phyloP scores from a whole-genome alignment of 176 grass and related monocot species.

The Metroxylon sagu region DNA sequence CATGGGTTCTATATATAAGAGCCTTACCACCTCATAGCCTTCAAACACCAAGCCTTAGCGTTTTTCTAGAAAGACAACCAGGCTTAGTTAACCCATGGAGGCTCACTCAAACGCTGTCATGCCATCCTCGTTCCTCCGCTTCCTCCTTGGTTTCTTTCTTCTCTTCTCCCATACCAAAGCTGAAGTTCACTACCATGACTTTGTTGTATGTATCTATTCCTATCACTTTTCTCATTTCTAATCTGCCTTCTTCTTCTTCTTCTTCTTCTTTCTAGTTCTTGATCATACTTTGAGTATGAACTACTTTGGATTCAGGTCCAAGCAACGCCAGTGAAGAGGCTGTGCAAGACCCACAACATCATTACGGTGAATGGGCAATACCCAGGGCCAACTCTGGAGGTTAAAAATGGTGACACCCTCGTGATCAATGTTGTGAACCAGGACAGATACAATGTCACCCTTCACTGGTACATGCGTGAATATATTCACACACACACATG shows the following conservation, averaged over 20 bases:
- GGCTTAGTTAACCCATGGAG: not conserved
- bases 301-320: conserved; percentile 30
- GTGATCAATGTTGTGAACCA: conserved; percentile 43
- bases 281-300: no score
- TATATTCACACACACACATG: not conserved
- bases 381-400: conserved; percentile 68
- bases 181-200: conserved; percentile 64
- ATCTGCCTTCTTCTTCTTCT: no score
- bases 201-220: conserved; percentile 34
- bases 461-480: conserved; percentile 39
- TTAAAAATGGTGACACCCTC: conserved; percentile 56
- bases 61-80: not conserved
- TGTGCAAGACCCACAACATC: conserved; percentile 43
- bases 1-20: conserved; percentile 17
- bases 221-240: no score
- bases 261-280: no score
- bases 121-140: not conserved
- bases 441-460: conserved; percentile 55
- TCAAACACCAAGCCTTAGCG: conserved; percentile 8
- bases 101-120: not conserved
- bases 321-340: conserved; percentile 70
- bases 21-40: conserved; percentile 6
- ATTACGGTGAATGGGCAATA: conserved; percentile 77
- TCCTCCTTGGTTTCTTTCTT: conserved; percentile 11
- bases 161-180: conserved; percentile 17